A percentile compares a stretch with the other conserved stretches of the same genome.
These are phyloP conservation scores for Aspergillus pseudoviridinutans DNA, from an alignment of 2,329 filamentous ascomycete genomes.

Conservation along the genomic window DNA sequence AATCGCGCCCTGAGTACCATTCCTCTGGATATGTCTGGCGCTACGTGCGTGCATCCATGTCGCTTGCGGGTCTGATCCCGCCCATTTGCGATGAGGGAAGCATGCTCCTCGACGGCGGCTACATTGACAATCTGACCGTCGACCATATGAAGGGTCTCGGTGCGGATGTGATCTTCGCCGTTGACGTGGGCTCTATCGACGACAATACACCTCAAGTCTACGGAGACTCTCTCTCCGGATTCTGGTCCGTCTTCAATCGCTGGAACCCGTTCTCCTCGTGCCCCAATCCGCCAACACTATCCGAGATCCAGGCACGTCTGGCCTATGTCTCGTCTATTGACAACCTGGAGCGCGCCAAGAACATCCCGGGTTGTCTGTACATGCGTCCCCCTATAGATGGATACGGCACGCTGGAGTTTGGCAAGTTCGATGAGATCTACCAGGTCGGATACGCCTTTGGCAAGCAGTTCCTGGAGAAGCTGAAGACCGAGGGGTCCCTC, in stretches of 20 bases:
- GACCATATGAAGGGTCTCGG: conserved; percentile 95
- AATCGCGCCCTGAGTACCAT: conserved; percentile 86
- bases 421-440: conserved; percentile 96
- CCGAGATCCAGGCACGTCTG: conserved; percentile 90
- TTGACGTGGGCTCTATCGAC: conserved; percentile 90
- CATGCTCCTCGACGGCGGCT: conserved; percentile 94
- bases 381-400: conserved; percentile 93
- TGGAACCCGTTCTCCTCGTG: conserved; percentile 93
- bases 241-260: conserved; percentile 91
- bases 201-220: conserved; percentile 89
- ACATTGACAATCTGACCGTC: conserved; percentile 95
- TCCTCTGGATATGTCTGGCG: conserved; percentile 97
- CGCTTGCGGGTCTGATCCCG: conserved; percentile 83
- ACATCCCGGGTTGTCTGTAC: conserved; percentile 84
- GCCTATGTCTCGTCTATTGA: conserved; percentile 95
- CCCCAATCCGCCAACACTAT: conserved; percentile 89
- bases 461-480: conserved; percentile 69
- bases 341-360: conserved; percentile 89
- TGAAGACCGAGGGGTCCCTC: conserved; percentile 75
- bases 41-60: conserved; percentile 96
- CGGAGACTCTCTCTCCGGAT: conserved; percentile 88
- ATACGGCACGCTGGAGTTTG: conserved; percentile 93
- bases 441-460: conserved; percentile 83
- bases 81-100: conserved; percentile 94
- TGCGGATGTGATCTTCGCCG: conserved; percentile 88